Base-by-base conservation (phyloP, 169 alveolate species). In the Amoebophrya sp. region DNA sequence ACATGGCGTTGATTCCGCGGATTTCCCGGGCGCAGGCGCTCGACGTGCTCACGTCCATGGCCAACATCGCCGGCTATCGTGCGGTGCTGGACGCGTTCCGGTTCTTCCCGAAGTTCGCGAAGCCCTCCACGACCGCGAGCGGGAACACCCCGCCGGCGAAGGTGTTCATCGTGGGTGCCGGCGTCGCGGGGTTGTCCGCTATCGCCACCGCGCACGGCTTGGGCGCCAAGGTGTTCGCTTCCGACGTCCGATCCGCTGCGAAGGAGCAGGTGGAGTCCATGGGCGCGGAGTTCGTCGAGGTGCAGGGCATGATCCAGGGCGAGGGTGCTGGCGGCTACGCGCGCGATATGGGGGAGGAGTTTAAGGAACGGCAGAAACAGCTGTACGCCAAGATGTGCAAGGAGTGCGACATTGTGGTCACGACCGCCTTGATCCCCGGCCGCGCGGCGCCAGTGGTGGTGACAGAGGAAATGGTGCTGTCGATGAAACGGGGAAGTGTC, bases 141-240 rank as follows among this genome's bases (percentile, higher is more conserved):
- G 98, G 92, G 39, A 77, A 23, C 77, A 3, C 95, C 96, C 77
- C 98, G 95, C 92, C 99, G 12, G 98, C 99, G 33, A 96, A 95
- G 90, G 99, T 98, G 77, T 93, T 98, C 90, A 97, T 98, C 55
- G 95, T 98, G 83, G 99, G 99, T 77, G 99, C 99, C 39, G 99
- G 99, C 35, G 99, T 98, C 25, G 99, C 99, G 10, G 99, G 99
- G 23, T 96, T 98, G 41, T 97, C 97, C 89, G 99, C 99, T 25
- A 97, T 97, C 92, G 98, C 98, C n/a, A 97, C 98, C 0, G 96
- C 96, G 55, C 93, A 97, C 94, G 94, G 95, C 32, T 94, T 97
- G 91, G 98, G 98, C 41, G 98, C 98, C 23, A 94, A 95, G 83
- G 99, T 97, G 41, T 94, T 94, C 93, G 97, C 97, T 39, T 95